A percentile compares a stretch with the other conserved stretches of the same genome.
These are phyloP conservation scores for Pseudocercospora crystallina DNA, from an alignment of 2,329 filamentous ascomycete species.

Conservation along the genomic window DNA sequence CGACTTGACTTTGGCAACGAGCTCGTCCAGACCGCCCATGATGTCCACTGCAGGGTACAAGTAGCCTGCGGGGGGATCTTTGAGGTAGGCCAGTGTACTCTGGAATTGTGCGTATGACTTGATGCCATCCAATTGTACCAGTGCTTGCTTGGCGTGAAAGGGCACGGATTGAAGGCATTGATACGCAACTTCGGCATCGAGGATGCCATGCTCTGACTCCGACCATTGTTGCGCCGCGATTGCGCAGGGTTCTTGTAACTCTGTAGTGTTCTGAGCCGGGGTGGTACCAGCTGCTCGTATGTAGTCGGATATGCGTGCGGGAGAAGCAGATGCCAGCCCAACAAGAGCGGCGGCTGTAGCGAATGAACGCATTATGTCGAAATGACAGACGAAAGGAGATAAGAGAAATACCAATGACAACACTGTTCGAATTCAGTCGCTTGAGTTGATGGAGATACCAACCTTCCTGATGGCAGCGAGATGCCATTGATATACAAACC, in stretches of 20 bases:
- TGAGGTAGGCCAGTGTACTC: constrained; percentile 41
- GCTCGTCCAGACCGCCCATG: constrained; percentile 37
- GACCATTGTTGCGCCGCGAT: not conserved
- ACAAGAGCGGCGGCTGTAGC: not conserved
- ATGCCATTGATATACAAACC: not conserved
- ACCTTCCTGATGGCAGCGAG: not conserved
- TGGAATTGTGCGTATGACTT: constrained; percentile 36
- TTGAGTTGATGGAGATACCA: not conserved
- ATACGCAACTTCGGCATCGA: not conserved
- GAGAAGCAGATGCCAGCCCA: constrained; percentile 6
- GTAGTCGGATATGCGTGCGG: constrained; percentile 7
- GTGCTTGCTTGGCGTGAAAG: not conserved
- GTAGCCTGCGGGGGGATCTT: constrained; percentile 36
- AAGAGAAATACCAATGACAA: not conserved
- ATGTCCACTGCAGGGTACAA: constrained; percentile 41
- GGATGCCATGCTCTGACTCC: not conserved
- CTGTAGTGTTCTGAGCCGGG: not conserved
- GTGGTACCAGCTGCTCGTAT: constrained; percentile 7
- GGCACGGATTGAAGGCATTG: not conserved
- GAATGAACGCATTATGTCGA: constrained; percentile 6
- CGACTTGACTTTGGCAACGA: constrained; percentile 33
- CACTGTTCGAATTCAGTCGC: not conserved
- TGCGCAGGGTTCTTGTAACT: not conserved
- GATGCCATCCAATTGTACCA: constrained; percentile 6
- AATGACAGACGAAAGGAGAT: constrained; percentile 2